phyloP scores from a whole-genome alignment of 805 yeast genomes.

The Monosporozyma aerobia region DNA sequence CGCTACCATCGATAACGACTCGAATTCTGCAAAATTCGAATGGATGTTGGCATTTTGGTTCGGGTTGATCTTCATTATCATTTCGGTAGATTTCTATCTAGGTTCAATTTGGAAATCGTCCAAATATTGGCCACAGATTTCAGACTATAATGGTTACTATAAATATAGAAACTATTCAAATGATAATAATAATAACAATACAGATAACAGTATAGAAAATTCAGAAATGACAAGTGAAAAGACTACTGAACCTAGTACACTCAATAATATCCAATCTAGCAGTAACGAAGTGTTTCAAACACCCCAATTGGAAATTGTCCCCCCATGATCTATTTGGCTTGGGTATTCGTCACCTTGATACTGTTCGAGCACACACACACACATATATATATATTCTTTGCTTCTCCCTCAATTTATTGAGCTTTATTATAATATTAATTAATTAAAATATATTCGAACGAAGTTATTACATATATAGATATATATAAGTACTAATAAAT shows the following conservation, averaged over 20 bases:
- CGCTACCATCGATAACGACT: constrained; percentile 38
- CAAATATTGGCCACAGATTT: constrained; percentile 14
- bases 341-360: not conserved
- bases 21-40: constrained; percentile 59
- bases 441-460: not conserved
- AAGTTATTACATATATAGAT: not conserved
- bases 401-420: not conserved
- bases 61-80: constrained; percentile 53
- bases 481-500: not conserved
- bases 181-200: not conserved
- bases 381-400: too few species aligned
- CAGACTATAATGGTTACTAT: not conserved
- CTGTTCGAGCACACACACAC: too few species aligned
- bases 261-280: not conserved
- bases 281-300: not conserved
- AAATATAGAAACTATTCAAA: constrained; percentile 19
- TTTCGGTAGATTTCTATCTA: constrained; percentile 64
- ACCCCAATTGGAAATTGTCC: not conserved
- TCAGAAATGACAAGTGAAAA: not conserved
- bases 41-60: constrained; percentile 86
- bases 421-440: not conserved
- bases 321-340: not conserved
- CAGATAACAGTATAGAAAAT: not conserved
- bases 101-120: constrained; percentile 31
- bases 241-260: not conserved